These are phyloP conservation scores for Lycium barbarum DNA, from an alignment of 257 asterid species.

Conservation along the genomic window DNA sequence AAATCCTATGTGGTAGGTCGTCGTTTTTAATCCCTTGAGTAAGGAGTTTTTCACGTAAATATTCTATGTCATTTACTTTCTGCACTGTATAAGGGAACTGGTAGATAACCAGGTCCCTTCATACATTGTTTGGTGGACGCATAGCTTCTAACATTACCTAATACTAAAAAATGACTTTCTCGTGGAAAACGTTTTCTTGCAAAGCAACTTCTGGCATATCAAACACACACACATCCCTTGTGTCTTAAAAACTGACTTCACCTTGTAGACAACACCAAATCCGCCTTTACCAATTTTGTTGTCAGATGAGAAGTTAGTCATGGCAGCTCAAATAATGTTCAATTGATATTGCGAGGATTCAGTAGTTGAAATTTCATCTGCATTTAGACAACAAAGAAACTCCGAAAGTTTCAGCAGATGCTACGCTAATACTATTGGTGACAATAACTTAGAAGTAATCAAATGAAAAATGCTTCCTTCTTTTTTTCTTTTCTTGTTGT, in stretches of 20 bases:
- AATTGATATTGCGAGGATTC: constrained; percentile 25
- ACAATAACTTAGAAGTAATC: neutral
- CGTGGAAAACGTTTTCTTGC: neutral
- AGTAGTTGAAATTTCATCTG: neutral
- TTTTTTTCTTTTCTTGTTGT: too few relatives aligned
- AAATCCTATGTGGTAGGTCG: too few relatives aligned
- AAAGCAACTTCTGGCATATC: neutral
- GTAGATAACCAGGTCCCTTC: too few relatives aligned
- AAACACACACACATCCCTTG: neutral
- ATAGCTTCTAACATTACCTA: too few relatives aligned
- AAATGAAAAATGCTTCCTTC: too few relatives aligned
- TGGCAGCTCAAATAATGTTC: constrained; percentile 30
- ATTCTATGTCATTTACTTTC: too few relatives aligned
- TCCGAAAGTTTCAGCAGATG: neutral
- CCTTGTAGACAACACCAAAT: constrained; percentile 41
- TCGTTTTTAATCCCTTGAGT: too few relatives aligned
- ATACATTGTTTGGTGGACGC: too few relatives aligned
- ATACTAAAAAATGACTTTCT: neutral
- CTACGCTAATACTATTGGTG: neutral
- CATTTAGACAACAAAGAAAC: neutral
- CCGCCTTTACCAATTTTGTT: constrained; percentile 36
- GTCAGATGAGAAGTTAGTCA: constrained; percentile 25
- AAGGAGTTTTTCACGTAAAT: too few relatives aligned
- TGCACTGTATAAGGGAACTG: too few relatives aligned
- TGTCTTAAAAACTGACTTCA: neutral